Conservation (phyloP, 169 alveolate genomes). For the Besnoitia besnoiti region DNA sequence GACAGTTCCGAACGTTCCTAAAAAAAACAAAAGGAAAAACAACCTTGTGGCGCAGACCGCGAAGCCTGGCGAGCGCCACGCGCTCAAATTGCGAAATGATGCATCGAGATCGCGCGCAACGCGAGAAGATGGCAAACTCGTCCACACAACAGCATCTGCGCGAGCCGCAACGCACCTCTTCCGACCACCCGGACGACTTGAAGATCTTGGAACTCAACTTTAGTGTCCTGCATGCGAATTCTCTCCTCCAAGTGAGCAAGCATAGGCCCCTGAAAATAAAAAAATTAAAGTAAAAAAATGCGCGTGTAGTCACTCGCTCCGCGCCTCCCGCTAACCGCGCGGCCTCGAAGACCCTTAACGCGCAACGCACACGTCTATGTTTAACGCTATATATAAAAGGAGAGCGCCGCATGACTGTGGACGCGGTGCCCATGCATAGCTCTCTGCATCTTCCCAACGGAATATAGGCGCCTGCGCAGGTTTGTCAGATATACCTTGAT, state of each 20-base stretch:
- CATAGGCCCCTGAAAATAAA: slow-evolving; percentile 84
- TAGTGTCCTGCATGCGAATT: slow-evolving; percentile 89
- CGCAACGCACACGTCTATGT: too few species aligned
- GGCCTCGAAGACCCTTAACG: too few species aligned
- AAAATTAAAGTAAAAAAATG: too few species aligned
- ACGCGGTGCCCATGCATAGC: too few species aligned
- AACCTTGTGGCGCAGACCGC: neutral
- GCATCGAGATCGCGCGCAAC: neutral
- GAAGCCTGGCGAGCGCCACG: too few species aligned
- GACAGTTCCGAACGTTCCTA: slow-evolving; percentile 91
- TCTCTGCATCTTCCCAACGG: too few species aligned
- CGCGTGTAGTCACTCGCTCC: too few species aligned
- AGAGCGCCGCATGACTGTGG: too few species aligned
- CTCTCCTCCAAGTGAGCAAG: slow-evolving; percentile 88
- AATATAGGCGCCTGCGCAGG: neutral
- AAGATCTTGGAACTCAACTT: slow-evolving; percentile 86
- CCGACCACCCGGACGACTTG: slow-evolving; percentile 84
- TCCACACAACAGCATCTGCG: too few species aligned
- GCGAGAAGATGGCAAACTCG: neutral
- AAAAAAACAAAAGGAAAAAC: neutral
- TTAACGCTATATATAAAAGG: too few species aligned
- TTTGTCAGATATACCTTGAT: slow-evolving; percentile 9
- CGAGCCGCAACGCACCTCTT: slow-evolving; percentile 73
- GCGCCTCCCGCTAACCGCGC: too few species aligned
- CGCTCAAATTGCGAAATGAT: neutral